Conservation (phyloP, 257 asterid genomes). For the Primulina eburnea region DNA sequence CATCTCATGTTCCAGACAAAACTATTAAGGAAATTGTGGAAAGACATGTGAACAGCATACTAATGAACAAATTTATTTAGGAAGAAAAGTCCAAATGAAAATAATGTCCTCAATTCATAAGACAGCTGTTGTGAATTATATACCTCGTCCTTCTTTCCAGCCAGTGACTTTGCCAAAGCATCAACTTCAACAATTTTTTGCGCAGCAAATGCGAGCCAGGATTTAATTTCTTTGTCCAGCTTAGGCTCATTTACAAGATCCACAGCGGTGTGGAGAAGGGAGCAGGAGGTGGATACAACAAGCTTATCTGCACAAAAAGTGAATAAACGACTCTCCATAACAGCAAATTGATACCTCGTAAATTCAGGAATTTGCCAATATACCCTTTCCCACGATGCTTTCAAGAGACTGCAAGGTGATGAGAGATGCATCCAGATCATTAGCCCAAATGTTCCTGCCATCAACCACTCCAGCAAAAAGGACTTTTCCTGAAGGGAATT, state of each 20-base stretch:
- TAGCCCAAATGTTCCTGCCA: constrained; percentile 84
- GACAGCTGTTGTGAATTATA: not conserved
- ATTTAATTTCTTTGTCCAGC: constrained; percentile 62
- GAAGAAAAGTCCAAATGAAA: not conserved
- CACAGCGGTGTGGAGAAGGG: constrained; percentile 73
- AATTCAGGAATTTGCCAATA: not conserved
- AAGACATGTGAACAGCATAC: not conserved
- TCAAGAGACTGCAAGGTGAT: constrained; percentile 50
- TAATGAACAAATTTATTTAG: not conserved
- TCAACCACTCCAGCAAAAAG: constrained; percentile 74
- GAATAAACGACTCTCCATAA: not conserved
- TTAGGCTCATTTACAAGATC: constrained; percentile 70
- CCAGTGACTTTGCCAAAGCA: constrained; percentile 71
- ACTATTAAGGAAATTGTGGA: not conserved
- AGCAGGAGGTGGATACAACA: constrained; percentile 67
- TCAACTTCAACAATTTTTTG: constrained; percentile 74
- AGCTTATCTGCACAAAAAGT: constrained; percentile 51
- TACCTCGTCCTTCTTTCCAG: constrained; percentile 66
- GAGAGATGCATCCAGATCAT: constrained; percentile 62
- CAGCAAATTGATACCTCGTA: not conserved
- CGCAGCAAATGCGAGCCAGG: constrained; percentile 84
- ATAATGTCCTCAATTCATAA: not conserved
- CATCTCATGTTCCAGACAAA: not conserved
- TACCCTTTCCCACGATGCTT: constrained; percentile 67
- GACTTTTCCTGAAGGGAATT: constrained; percentile 65